phyloP scores from a whole-genome alignment of 495 filamentous ascomycete genomes.

The Saxophila tyrrhenica region DNA sequence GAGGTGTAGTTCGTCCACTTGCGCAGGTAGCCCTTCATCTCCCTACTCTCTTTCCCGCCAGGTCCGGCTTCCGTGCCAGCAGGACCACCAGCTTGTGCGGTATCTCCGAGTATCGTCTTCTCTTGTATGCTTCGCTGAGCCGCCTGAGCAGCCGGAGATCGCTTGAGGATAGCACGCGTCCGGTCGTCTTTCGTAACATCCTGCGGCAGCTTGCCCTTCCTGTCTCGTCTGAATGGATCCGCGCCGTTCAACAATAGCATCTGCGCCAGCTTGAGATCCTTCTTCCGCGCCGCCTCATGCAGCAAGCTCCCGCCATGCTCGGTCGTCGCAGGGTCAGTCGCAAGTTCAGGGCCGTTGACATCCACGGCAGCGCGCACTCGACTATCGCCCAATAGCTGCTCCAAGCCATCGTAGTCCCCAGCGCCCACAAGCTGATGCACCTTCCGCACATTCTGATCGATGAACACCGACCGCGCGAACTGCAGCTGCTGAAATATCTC shows the following conservation, averaged over 20 bases:
- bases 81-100: conserved; percentile 35
- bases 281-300: conserved; percentile 84
- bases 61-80: conserved; percentile 44
- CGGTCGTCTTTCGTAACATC: conserved; percentile 95
- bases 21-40: conserved; percentile 97
- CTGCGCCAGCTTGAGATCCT: conserved; percentile 74
- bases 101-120: conserved; percentile 77
- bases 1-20: conserved; percentile 99
- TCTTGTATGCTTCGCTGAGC: conserved; percentile 95
- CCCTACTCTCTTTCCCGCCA: conserved; percentile 66
- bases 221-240: conserved; percentile 92
- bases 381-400: conserved; percentile 70
- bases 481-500: conserved; percentile 95
- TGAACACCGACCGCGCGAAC: conserved; percentile 77
- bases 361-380: conserved; percentile 75
- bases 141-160: conserved; percentile 84
- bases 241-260: conserved; percentile 86
- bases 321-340: conserved; percentile 63
- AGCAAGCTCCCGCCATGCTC: conserved; percentile 77
- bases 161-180: conserved; percentile 76
- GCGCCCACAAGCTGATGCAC: conserved; percentile 64
- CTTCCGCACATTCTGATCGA: conserved; percentile 72
- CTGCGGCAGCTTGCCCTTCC: conserved; percentile 88
- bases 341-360: conserved; percentile 79
- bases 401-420: conserved; percentile 63